Evolutionary conservation across 805 yeast genomes (phyloP), one percentile per base, ranked within the genome.

Genomic region (Kodamaea kakaduensis): DNA sequence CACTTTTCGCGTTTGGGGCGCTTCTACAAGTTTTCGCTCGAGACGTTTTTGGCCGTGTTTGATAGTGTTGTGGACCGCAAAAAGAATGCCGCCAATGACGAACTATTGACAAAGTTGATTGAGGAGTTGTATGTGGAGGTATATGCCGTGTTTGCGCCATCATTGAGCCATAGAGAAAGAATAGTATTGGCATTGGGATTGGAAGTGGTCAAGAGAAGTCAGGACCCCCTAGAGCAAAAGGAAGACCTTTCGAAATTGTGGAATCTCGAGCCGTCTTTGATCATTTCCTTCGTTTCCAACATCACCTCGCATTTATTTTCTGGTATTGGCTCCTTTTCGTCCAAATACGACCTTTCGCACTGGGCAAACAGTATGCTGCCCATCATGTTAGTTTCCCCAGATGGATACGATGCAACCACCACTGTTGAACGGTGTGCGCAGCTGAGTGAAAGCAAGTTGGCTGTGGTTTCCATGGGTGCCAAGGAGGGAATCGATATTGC

Each of bases 401-500:
- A 71, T 17, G 84, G 84, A 2, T 69, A 62, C 40, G 97, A 89
- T 56, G 79, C 90, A 0, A 72, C 83, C 0, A 65, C 64, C 37
- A 69, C 63, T 35, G 64, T 88, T 3, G 64, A 65, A 20, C 54
- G 57, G 20, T 40, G 74, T 5, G 78, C 86, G 0, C 45, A 48
- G 1, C 23, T 42, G 0, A 10, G 24, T 0, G 48, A 51, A 0
- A 43, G 45, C 6, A 46, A 56, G 2, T 48, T 79, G 21, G 51
- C 48, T 0, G 54, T 69, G 1, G 69, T 84, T 24, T 75, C 96
- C 0, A 67, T 89, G 75, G 97, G 96, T 0, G 76, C 94, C 0
- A 51, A 55, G 16, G 95, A 86, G 54, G 81, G 84, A 7, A 54
- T 66, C 2, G 71, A 63, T 3, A 58, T 67, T 25, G 89, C 90